These are phyloP conservation scores for Ceratopteris richardii DNA, from an alignment of 75 land plant species.

Conservation along the genomic window DNA sequence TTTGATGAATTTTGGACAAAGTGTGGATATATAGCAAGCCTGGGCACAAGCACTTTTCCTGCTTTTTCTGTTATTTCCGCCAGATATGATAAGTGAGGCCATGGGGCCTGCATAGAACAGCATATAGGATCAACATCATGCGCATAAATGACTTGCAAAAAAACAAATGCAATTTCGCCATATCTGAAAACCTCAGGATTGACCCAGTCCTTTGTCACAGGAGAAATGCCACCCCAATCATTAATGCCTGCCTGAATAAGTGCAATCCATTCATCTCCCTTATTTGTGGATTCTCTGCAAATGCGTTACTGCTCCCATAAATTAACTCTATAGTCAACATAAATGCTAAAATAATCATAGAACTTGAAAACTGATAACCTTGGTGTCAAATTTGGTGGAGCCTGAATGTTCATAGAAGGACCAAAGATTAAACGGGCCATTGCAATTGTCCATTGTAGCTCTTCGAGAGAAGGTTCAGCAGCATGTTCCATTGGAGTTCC, in stretches of 20 bases:
- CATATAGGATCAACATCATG: background rate
- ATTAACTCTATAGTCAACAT: too few species aligned
- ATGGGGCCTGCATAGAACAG: conserved; percentile 26
- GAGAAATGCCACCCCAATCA: conserved; percentile 41
- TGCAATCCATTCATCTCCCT: conserved; percentile 21
- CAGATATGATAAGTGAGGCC: conserved; percentile 28
- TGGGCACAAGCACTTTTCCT: conserved; percentile 32
- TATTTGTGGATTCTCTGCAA: conserved; percentile 2
- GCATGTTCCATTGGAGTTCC: conserved; percentile 34
- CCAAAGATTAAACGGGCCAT: conserved; percentile 38
- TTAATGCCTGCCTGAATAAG: conserved; percentile 33
- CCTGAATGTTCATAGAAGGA: conserved; percentile 34
- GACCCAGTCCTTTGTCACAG: conserved; percentile 37
- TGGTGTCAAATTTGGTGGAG: conserved; percentile 36
- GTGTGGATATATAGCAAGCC: conserved; percentile 28
- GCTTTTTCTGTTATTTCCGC: conserved; percentile 25
- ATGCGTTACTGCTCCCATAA: too few species aligned
- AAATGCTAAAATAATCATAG: too few species aligned
- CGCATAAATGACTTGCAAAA: background rate
- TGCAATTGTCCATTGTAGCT: conserved; percentile 34
- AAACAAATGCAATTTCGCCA: background rate
- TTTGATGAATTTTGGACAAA: conserved; percentile 13
- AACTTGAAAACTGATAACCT: conserved; percentile 6
- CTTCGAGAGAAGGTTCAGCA: conserved; percentile 23
- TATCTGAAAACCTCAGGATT: conserved; percentile 27